Base-by-base conservation (phyloP, 495 filamentous ascomycete species). In the Penicillium mononematosum region DNA sequence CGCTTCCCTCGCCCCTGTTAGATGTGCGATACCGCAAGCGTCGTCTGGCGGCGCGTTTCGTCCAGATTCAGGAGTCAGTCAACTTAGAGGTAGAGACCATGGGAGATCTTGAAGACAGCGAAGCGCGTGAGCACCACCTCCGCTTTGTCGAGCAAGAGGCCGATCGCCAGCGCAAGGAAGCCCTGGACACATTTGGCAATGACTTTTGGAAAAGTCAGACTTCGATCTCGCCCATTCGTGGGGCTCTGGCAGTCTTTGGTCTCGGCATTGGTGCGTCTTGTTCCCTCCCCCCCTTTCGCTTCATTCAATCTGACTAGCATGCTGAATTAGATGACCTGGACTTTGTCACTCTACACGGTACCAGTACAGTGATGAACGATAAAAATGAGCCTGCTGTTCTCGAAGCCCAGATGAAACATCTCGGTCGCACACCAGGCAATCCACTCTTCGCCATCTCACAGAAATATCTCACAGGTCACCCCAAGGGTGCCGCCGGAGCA, bases 351-450 rank as follows among this genome's bases (percentile, higher is more conserved):
- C 96, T 96, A 85, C 92, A 97, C 72, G 92, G 92, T 50, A 97
- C 92, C 17, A 96, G 91, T 22, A 97, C 92, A 29, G 89, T 91
- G 55, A 92, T 92, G 45, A 97, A 97, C 66, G 92, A 97, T 78
- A 96, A 96, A 83, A 97, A 97, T 70, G 92, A 97, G 71, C 95
- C 92, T n/a, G 90, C 92, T 49, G 91, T 93, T 66, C 86, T 97
- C 62, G 93, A 91, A 78, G 87, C 95, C 71, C 92, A 96, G 77
- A 79, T 97, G 74, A 83, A 81, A 56, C 92, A 97, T 69, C 87
- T 97, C 41, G 92, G 92, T 58, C 87, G 92, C 44, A 83, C 84
- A 70, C 94, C 94, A 81, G 92, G 92, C 61, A 96, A 96, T 70
- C 90, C 92, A 24, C 77, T 97, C 16, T 69, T 96, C 45, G 92